Evolutionary conservation across 2,329 filamentous ascomycete species (phyloP), one percentile per base, ranked within the genome.

Genomic region (Exophiala mesophila): DNA sequence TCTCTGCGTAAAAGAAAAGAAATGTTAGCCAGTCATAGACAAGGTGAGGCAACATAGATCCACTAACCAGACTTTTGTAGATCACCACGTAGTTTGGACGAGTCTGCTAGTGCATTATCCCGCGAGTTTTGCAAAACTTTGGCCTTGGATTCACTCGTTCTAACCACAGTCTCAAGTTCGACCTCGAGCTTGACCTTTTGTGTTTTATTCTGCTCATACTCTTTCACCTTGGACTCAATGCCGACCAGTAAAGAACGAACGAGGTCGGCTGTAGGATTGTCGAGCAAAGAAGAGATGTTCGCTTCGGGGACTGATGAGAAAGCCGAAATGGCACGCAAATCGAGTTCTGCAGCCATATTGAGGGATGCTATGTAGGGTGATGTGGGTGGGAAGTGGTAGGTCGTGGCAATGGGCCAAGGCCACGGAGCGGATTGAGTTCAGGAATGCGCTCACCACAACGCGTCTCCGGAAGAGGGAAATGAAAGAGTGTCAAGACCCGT

Each of bases 181-280:
- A 98, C 92, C 57, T 95, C 88, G 33, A 86, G 72, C 54, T 87
- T 83, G 32, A 96, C 75, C 68, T 96, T 97, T 53, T 94, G 86
- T 7, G 90, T 83, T 56, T 83, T 87, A 29, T 95, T 69, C 28
- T 81, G 77, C 60, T 95, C 88, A 57, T 79, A 83, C 57, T 95
- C 88, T 57, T 82, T 85, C 24, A 86, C 88, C 63, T 92, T 95
- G 20, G 72, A 69, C 17, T 82, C 77, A 39, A 97, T 78, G 18
- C 85, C 82, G 49, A 78, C 73, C 29, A 98, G 75, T 39, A 98
- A 73, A 30, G 77, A 71, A 45, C 77, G 75, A 52, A 96, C 84
- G 18, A 95, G 78, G 9, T 94, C 87, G 50, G 76, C 70, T 3
- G 88, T 96, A 49, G 79, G 79, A 32, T 67, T 65, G 51, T 78